phyloP scores from a whole-genome alignment of 2,329 filamentous ascomycete species.

The Stromatinia cepivora region DNA sequence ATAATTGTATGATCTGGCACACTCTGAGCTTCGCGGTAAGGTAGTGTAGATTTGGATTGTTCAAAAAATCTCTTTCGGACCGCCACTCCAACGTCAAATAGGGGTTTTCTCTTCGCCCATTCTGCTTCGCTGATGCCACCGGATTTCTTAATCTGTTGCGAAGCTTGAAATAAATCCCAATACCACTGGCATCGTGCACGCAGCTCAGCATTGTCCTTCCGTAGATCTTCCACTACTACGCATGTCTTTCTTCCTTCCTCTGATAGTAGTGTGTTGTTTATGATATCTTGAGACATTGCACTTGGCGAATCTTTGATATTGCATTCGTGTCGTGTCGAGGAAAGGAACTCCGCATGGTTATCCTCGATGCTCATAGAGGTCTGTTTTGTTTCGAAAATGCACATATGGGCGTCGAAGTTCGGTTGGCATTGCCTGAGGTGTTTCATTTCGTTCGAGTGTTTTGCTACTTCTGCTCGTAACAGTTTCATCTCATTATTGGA shows the following conservation, averaged over 20 bases:
- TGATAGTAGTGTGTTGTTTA: not conserved
- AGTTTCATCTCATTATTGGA: not conserved
- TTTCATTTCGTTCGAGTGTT: not conserved
- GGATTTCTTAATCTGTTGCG: not conserved
- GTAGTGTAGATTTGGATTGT: not conserved
- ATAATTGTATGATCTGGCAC: not conserved
- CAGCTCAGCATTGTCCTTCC: not conserved
- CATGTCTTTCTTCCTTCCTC: not conserved
- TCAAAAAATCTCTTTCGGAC: conserved; percentile 1
- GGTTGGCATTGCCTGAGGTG: not conserved
- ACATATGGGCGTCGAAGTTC: not conserved
- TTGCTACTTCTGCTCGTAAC: not conserved
- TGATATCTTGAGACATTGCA: not conserved
- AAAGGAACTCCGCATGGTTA: not conserved
- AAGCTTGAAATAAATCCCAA: not conserved
- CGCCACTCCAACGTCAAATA: not conserved
- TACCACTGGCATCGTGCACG: not conserved
- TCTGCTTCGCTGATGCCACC: not conserved
- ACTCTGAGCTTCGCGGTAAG: not conserved
- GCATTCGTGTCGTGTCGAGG: not conserved
- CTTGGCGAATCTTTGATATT: not conserved
- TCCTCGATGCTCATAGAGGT: not conserved
- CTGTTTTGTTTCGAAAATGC: not conserved
- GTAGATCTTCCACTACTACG: not conserved
- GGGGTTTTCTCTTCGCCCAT: not conserved